phyloP scores from a whole-genome alignment of 2,329 filamentous ascomycete genomes.

The Aureobasidium musti region DNA sequence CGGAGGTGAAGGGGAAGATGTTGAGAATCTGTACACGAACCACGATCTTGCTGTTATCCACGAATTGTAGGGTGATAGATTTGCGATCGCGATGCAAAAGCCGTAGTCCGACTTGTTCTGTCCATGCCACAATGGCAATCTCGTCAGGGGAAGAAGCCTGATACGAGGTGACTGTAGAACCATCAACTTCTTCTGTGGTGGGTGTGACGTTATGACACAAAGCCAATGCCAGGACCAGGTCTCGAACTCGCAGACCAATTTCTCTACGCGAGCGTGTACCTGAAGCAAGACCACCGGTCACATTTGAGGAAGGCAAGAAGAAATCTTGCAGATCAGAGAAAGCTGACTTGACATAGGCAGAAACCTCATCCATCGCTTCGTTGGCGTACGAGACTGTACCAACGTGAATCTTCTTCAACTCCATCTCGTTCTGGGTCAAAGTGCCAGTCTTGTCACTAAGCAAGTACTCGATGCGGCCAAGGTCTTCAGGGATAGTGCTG shows the following conservation, averaged over 20 bases:
- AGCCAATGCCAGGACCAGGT: constrained; percentile 87
- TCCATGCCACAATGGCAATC: constrained; percentile 96
- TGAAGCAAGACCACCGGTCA: constrained; percentile 44
- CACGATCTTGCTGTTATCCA: constrained; percentile 69
- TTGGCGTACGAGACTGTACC: constrained; percentile 98
- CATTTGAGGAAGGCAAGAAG: constrained; percentile 71
- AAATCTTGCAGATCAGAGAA: constrained; percentile 61
- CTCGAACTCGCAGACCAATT: constrained; percentile 88
- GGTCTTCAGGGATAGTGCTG: constrained; percentile 94
- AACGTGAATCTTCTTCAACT: constrained; percentile 97
- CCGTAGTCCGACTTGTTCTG: constrained; percentile 85
- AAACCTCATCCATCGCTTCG: constrained; percentile 97
- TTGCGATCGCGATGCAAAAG: constrained; percentile 83
- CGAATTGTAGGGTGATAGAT: constrained; percentile 77
- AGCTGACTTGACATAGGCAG: constrained; percentile 79
- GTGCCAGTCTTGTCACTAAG: constrained; percentile 99
- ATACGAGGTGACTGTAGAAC: constrained; percentile 76
- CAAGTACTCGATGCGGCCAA: constrained; percentile 93
- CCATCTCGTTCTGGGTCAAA: constrained; percentile 78
- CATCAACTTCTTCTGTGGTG: constrained; percentile 79
- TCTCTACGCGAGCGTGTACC: constrained; percentile 86
- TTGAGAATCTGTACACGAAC: constrained; percentile 88
- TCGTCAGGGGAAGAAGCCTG: constrained; percentile 98
- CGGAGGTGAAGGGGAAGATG: constrained; percentile 95
- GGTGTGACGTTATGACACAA: constrained; percentile 98